Conservation (phyloP, 106 monocot species). For the Vanilla planifolia region DNA sequence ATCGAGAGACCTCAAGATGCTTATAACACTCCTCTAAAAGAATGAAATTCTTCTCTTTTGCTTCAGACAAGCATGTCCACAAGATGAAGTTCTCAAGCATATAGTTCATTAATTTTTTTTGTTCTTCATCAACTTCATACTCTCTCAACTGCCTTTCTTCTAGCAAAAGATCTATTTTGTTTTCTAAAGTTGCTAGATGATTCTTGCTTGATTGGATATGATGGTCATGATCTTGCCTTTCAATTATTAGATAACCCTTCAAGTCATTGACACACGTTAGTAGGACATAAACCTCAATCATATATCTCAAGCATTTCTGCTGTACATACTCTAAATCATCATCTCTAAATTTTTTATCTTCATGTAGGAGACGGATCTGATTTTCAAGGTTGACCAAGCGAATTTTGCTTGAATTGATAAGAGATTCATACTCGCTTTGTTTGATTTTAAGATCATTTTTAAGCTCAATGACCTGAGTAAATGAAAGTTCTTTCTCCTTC, state of each 20-base stretch:
- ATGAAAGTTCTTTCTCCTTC: conserved; percentile 22
- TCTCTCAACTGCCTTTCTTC: conserved; percentile 18
- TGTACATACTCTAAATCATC: conserved; percentile 6
- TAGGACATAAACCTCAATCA: conserved; percentile 11
- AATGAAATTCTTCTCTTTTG: conserved; percentile 33
- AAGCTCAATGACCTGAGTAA: conserved; percentile 31
- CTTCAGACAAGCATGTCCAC: conserved; percentile 37
- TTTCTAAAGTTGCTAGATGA: conserved; percentile 8
- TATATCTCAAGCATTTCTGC: conserved; percentile 8
- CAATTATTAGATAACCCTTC: conserved; percentile 2
- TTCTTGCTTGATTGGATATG: conserved; percentile 13
- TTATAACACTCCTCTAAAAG: conserved; percentile 18
- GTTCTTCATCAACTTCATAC: conserved; percentile 35
- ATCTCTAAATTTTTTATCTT: conserved; percentile 6
- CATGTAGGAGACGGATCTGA: conserved; percentile 20
- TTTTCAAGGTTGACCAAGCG: conserved; percentile 17
- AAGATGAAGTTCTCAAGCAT: conserved; percentile 43
- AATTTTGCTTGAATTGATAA: conserved; percentile 12
- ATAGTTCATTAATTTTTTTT: conserved; percentile 24
- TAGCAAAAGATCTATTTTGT: conserved; percentile 13
- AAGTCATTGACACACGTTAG: conserved; percentile 11
- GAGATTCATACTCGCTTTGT: conserved; percentile 23
- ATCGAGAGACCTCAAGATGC: conserved; percentile 22
- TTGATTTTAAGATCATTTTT: conserved; percentile 16
- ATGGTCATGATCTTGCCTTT: conserved; percentile 27